Evolutionary conservation across 371 early-diverging fungal genomes (phyloP).

Genomic region (Fennellomyces sp.): DNA sequence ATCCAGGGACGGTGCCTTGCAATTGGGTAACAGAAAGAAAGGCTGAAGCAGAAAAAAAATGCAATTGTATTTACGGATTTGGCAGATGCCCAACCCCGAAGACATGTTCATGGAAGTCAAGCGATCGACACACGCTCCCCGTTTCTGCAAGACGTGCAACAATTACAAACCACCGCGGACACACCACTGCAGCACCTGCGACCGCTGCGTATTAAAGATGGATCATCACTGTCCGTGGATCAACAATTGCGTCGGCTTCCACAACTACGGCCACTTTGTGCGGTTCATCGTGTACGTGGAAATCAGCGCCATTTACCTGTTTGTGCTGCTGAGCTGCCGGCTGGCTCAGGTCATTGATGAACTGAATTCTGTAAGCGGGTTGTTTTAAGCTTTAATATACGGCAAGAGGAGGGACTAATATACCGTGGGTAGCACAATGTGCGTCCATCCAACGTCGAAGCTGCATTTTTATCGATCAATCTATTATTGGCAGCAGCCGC

Average conservation of each 20-base stretch:
- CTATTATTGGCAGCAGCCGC: conserved; percentile 68
- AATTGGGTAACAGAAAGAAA: conserved; percentile 59
- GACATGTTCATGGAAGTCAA: conserved; percentile 66
- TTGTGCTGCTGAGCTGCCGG: conserved; percentile 40
- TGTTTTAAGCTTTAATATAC: too few relatives aligned
- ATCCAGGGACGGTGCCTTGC: conserved; percentile 82
- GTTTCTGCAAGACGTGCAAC: conserved; percentile 80
- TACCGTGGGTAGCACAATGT: conserved; percentile 22
- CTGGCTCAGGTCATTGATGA: conserved; percentile 35
- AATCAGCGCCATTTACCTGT: conserved; percentile 54
- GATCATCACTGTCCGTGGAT: conserved; percentile 98
- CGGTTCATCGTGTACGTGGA: conserved; percentile 82
- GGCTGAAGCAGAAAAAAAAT: neutral
- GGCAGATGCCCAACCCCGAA: conserved; percentile 55
- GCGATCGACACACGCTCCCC: conserved; percentile 67
- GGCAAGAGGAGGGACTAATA: too few relatives aligned
- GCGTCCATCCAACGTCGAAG: conserved; percentile 61
- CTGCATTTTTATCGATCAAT: conserved; percentile 69
- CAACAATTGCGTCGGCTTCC: conserved; percentile 94
- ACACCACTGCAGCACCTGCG: conserved; percentile 84
- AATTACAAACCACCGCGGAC: conserved; percentile 81
- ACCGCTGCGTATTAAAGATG: conserved; percentile 87
- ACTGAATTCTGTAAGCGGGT: conserved; percentile 20
- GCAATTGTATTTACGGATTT: too few relatives aligned
- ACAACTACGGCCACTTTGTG: conserved; percentile 88